phyloP scores from a whole-genome alignment of 805 yeast genomes.

The Yamadazyma ubonensis region DNA sequence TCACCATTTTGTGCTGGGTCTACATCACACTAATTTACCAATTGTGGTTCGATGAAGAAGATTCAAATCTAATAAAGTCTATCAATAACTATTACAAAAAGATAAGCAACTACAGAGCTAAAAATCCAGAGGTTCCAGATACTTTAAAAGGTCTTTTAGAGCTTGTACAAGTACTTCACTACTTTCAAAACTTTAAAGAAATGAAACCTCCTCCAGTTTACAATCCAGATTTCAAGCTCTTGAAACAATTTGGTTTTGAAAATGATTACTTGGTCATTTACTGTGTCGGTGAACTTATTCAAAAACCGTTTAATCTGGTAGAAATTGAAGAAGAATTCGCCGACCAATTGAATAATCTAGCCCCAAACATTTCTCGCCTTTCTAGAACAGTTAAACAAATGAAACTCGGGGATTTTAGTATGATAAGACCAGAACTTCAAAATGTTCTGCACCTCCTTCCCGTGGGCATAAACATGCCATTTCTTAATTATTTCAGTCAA shows the following conservation, averaged over 20 bases:
- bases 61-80: not conserved
- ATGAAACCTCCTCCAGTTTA: not conserved
- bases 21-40: conserved; percentile 12
- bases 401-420: conserved; percentile 5
- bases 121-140: not conserved
- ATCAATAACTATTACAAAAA: conserved; percentile 7
- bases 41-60: conserved; percentile 13
- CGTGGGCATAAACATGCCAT: conserved; percentile 5
- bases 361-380: conserved; percentile 6
- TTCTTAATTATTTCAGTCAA: conserved; percentile 11
- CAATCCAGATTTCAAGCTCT: not conserved
- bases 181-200: conserved; percentile 5
- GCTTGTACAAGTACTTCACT: conserved; percentile 9
- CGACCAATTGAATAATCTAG: not conserved
- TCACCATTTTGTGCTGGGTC: conserved; percentile 9
- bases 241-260: conserved; percentile 7
- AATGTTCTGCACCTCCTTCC: conserved; percentile 11
- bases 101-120: not conserved
- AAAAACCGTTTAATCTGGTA: conserved; percentile 13
- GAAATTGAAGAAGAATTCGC: not conserved
- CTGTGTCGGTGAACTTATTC: conserved; percentile 4
- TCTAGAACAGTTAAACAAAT: not conserved
- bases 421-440: conserved; percentile 4
- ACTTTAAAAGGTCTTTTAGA: conserved; percentile 3
- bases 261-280: conserved; percentile 10